Evolutionary conservation across 208 protist species (phyloP), one percentile per base, ranked within the genome.

Genomic region (Leishmania martiniquensis): DNA sequence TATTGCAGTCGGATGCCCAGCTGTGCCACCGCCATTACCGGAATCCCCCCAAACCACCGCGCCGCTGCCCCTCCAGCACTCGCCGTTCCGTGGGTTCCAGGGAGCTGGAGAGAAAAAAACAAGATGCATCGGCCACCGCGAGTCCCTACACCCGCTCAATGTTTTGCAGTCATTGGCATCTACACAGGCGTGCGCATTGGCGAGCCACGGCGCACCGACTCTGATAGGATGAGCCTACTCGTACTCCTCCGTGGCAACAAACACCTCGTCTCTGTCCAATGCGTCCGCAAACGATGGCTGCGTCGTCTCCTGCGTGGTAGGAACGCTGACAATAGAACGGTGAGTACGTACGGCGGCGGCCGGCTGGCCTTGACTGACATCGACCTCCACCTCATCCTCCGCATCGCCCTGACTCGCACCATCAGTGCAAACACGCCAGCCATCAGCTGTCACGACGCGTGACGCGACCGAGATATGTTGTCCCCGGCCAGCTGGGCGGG

Each of bases 231-330:
- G 54, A 0, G 15, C 34, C 72, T 90, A 95, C 69, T 95, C 91
- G 72, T 79, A 97, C 77, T 97, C 93, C 55, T 93, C 81, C 4
- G 93, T 97, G 5, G 87, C 93, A 42, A 97, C 91, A 76, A 97
- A 95, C 7, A 93, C 85, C 67, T 97, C 93, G 74, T 59, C 78
- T 49, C 80, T 82, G 68, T 94, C 85, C 12, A 95, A 57, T 10
- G 72, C 89, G 29, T 83, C 86, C 1, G 78, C 57, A 44, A 68
- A n/a, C 37, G 90, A 88, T 34, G 87, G 84, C 60, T 83, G 71
- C 20, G 84, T 83, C 54, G 80, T 87, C 69, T 96, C 92, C 52
- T 91, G 85, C 32, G 85, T 85, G 57, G 87, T 90, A 1, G 89
- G 89, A 6, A 89, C 70, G 39, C 85, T 88, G 5, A 91, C 83